A percentile compares a stretch with the other conserved stretches of the same genome.
Conservation (phyloP, 2,329 filamentous ascomycete genomes). For the Ophiostoma himal-ulmi region DNA sequence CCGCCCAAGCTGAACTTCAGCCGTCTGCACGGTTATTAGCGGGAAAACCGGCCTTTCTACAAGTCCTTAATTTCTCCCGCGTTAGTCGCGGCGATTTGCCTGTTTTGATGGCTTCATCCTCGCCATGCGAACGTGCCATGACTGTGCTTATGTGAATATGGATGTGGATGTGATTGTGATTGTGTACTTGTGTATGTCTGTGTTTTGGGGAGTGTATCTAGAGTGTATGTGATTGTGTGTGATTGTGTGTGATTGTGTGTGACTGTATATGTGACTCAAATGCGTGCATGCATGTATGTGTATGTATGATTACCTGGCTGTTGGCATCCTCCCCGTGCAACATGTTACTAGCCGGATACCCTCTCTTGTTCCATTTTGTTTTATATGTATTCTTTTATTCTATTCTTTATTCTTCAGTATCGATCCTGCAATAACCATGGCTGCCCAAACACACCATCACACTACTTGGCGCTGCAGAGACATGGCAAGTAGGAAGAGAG, state of each 20-base stretch:
- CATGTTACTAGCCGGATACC: not conserved
- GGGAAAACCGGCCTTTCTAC: not conserved
- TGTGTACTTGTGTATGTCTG: not conserved
- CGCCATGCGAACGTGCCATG: not conserved
- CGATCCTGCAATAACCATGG: not conserved
- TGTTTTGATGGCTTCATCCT: not conserved
- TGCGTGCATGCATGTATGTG: not conserved
- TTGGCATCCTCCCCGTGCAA: slow-evolving; percentile 6
- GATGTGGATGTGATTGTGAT: not conserved
- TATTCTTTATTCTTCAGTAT: not conserved
- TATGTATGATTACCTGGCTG: slow-evolving; percentile 4
- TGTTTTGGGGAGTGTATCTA: not conserved
- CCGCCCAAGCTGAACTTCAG: slow-evolving; percentile 1
- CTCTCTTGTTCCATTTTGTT: not conserved
- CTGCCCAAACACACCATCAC: slow-evolving; percentile 9
- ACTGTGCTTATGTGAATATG: not conserved
- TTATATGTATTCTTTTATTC: not conserved
- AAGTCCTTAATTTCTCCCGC: not conserved
- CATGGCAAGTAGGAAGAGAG: not conserved
- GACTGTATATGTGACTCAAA: not conserved
- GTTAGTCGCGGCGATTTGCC: slow-evolving; percentile 3
- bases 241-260: not conserved
- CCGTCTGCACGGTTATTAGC: not conserved
- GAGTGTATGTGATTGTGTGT: not conserved
- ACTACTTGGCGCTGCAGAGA: slow-evolving; percentile 2